These are phyloP conservation scores for Crithidia brevicula DNA, from an alignment of 208 protist genomes.

Conservation along the genomic window DNA sequence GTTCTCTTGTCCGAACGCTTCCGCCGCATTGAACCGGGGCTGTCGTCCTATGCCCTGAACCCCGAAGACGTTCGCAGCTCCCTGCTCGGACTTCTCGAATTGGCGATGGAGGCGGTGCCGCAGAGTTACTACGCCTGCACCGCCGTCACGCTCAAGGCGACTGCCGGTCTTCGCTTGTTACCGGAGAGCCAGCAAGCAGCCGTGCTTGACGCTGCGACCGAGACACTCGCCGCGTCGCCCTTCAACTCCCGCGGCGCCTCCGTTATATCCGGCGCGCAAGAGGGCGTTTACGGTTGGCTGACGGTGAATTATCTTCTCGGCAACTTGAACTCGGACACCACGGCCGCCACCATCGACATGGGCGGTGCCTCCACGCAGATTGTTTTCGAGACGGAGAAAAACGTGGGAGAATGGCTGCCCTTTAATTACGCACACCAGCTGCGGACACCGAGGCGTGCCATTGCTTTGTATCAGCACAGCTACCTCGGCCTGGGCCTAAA, in stretches of 20 bases:
- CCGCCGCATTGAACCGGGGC: constrained; percentile 46
- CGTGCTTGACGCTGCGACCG: constrained; percentile 37
- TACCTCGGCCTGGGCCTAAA: constrained; percentile 84
- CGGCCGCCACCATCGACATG: constrained; percentile 73
- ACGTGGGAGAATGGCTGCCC: constrained; percentile 41
- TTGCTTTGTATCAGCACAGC: constrained; percentile 74
- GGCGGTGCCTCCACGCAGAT: constrained; percentile 83
- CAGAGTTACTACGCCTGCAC: constrained; percentile 37
- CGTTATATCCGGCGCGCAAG: constrained; percentile 70
- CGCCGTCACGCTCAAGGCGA: constrained; percentile 60
- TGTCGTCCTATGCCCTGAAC: constrained; percentile 46
- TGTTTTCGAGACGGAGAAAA: constrained; percentile 53
- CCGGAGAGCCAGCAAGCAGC: constrained; percentile 17
- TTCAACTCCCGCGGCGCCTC: constrained; percentile 41
- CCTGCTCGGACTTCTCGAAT: constrained; percentile 36
- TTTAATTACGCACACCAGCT: constrained; percentile 44
- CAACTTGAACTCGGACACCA: constrained; percentile 10
- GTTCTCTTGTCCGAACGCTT: constrained; percentile 48
- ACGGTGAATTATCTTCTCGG: constrained; percentile 85
- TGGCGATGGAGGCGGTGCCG: constrained; percentile 43
- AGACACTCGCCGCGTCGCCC: constrained; percentile 28
- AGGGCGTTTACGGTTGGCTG: constrained; percentile 82
- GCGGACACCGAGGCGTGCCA: constrained; percentile 10
- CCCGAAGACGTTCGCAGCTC: constrained; percentile 20
- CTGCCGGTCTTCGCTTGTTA: constrained; percentile 69